Evolutionary conservation across 73 alveolate genomes (phyloP), one percentile per base, ranked within the genome.

Genomic region (Blepharisma japonicum): DNA sequence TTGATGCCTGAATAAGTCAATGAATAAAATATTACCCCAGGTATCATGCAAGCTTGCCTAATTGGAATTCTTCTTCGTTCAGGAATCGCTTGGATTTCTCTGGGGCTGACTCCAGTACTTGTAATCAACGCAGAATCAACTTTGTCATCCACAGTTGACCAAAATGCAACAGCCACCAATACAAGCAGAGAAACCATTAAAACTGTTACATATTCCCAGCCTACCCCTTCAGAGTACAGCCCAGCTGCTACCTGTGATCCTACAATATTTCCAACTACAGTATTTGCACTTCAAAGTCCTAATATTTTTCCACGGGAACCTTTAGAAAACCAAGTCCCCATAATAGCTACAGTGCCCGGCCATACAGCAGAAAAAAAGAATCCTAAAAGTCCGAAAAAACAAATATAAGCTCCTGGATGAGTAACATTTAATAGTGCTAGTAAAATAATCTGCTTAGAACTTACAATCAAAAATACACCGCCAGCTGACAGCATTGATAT

Each of bases 321-420:
- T 55, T 71, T 80, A 6, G 84, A 85, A 71, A 88, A 88, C 95
- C 95, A 88, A 54, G 79, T 88, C n/a, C 82, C 89, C 81, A 88
- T 79, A 55, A 88, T 68, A 1, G 90, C 89, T 1, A 77, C 81
- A 45, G 83, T 81, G 1, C 85, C 49, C 5, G 95, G 95, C 95
- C 95, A 88, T 21, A 90, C 95, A 6, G 82, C 77, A 11, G 91
- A 84, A 45, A 83, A 84, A 32, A 84, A n/a, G 42, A 88, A 46
- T 6, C 95, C 95, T 68, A 32, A 32, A 32, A 32, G 3, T 32
- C 42, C 42, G 42, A 32, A 32, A 3, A 32, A 32, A 3, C 42
- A 0, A 32, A 32, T 32, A 32, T 32, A 32, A 32, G 42, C 42
- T 32, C 42, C 42, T 32, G 42, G 42, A 32, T 32, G 42, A 32